These are phyloP conservation scores for Glomus cerebriforme DNA, from an alignment of 192 early-diverging fungal species.

Conservation along the genomic window DNA sequence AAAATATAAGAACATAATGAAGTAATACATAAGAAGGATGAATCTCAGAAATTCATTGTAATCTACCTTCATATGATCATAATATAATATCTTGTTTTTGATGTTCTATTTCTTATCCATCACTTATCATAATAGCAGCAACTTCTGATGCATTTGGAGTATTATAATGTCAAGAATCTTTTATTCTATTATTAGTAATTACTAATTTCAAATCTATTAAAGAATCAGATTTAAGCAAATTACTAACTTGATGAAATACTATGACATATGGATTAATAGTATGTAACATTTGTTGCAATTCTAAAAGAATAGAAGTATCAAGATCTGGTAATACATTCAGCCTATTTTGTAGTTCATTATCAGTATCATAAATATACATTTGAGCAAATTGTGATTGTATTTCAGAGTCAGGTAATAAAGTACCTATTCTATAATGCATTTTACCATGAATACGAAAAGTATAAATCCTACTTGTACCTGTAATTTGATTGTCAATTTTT, in stretches of 20 bases:
- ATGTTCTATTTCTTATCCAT: no score
- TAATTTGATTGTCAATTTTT: constrained; percentile 15
- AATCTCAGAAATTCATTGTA: no score
- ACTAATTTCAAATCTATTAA: no score
- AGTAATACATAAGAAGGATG: no score
- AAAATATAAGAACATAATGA: no score
- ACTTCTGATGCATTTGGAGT: no score
- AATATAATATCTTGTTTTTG: no score
- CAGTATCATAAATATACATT: constrained; percentile 26
- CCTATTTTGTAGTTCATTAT: constrained; percentile 12
- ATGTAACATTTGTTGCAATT: constrained; percentile 5
- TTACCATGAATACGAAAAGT: constrained; percentile 34
- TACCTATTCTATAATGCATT: constrained; percentile 29
- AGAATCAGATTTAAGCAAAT: not conserved
- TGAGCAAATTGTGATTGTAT: constrained; percentile 17
- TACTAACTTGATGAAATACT: not conserved
- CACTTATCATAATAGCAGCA: no score
- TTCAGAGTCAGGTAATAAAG: constrained; percentile 6
- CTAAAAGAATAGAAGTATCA: not conserved
- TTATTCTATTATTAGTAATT: no score
- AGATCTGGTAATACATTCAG: no score
- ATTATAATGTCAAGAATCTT: no score
- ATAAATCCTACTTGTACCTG: constrained; percentile 11
- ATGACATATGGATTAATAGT: constrained; percentile 9
- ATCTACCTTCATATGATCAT: no score